A percentile compares a stretch with the other conserved stretches of the same genome.
These are phyloP conservation scores for Orbilia oligospora DNA, from an alignment of 2,329 filamentous ascomycete genomes.

Conservation along the genomic window DNA sequence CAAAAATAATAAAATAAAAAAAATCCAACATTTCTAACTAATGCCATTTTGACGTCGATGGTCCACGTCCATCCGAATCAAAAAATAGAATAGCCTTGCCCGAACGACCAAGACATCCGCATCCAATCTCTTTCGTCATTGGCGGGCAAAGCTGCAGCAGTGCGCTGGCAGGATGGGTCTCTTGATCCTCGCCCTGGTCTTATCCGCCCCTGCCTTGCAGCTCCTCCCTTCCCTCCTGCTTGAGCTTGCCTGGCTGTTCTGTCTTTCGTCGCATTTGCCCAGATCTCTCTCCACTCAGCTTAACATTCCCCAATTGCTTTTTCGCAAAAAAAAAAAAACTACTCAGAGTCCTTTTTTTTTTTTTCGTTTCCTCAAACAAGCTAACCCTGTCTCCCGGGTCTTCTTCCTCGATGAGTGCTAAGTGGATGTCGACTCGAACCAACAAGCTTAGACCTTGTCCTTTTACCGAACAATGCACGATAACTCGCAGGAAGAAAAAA, in stretches of 20 bases:
- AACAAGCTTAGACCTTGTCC: slow-evolving; percentile 60
- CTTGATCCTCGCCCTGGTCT: slow-evolving; percentile 57
- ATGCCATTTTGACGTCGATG: slow-evolving; percentile 55
- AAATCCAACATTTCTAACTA: neutral
- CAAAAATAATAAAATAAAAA: neutral
- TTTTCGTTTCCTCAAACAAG: slow-evolving; percentile 60
- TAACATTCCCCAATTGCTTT: slow-evolving; percentile 49
- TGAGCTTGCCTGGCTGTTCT: slow-evolving; percentile 27
- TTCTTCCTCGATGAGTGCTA: slow-evolving; percentile 45
- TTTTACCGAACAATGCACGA: slow-evolving; percentile 61
- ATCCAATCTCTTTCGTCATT: slow-evolving; percentile 58
- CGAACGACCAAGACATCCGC: slow-evolving; percentile 48
- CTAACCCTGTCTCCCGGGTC: slow-evolving; percentile 60
- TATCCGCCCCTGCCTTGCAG: slow-evolving; percentile 60
- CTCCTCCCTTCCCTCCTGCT: slow-evolving; percentile 44
- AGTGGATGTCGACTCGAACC: slow-evolving; percentile 35
- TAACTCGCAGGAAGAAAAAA: slow-evolving; percentile 60
- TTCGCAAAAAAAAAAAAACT: too few species aligned
- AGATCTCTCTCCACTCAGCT: slow-evolving; percentile 36
- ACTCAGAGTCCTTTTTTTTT: slow-evolving; percentile 49
- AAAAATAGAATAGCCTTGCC: slow-evolving; percentile 61
- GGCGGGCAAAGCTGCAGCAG: slow-evolving; percentile 58
- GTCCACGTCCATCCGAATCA: slow-evolving; percentile 56
- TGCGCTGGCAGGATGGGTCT: slow-evolving; percentile 59
- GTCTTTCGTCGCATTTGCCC: slow-evolving; percentile 45